Percentiles rank a stretch among this genome's conserved stretches.
These are phyloP conservation scores for Wickerhamomyces canadensis DNA, from an alignment of 805 yeast species.

Conservation along the genomic window DNA sequence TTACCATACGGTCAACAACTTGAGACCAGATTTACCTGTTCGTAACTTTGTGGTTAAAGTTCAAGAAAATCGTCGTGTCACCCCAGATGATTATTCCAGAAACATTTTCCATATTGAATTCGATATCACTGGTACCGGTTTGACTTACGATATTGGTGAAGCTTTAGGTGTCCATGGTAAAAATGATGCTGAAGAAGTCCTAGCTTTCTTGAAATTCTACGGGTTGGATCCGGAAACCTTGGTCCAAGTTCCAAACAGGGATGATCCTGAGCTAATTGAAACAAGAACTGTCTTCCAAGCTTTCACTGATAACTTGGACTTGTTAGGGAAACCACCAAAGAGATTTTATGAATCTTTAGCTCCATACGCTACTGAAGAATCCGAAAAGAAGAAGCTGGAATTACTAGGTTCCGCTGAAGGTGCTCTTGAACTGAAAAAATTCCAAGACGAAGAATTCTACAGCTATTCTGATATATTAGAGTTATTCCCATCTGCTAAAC, in stretches of 20 bases:
- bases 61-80: constrained; percentile 85
- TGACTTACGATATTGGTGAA: constrained; percentile 91
- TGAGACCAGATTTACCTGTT: constrained; percentile 89
- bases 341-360: constrained; percentile 84
- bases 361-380: constrained; percentile 62
- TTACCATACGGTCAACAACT: constrained; percentile 44
- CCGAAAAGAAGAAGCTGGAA: constrained; percentile 56
- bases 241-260: constrained; percentile 67
- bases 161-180: constrained; percentile 94
- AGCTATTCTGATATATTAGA: constrained; percentile 78
- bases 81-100: constrained; percentile 86
- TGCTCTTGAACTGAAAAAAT: constrained; percentile 75
- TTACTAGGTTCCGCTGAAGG: constrained; percentile 73
- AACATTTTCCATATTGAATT: constrained; percentile 96
- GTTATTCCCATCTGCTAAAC: constrained; percentile 78
- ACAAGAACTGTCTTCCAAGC: constrained; percentile 79
- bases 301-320: constrained; percentile 73
- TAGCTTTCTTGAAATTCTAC: constrained; percentile 62
- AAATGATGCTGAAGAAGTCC: constrained; percentile 62
- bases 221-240: constrained; percentile 65
- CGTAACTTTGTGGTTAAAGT: constrained; percentile 84
- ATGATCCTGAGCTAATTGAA: constrained; percentile 51
- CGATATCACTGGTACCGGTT: constrained; percentile 84
- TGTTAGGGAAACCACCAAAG: constrained; percentile 95
- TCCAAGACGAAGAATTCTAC: constrained; percentile 77